Base-by-base conservation (phyloP, 192 early-diverging fungal species). In the Gorgonomyces haynaldii region DNA sequence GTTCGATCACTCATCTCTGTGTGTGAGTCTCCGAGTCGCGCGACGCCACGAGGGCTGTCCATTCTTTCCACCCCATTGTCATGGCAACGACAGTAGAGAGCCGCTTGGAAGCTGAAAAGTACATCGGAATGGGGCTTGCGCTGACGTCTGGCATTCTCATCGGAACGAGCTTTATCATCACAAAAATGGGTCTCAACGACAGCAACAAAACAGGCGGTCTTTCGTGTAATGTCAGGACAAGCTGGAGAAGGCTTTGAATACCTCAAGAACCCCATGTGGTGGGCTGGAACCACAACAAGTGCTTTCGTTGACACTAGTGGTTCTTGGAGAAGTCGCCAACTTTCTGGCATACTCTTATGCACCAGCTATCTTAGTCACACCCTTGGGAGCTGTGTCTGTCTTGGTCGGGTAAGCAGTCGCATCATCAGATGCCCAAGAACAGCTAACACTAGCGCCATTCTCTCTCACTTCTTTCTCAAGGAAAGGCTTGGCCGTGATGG, bases 271-370 rank as follows among this genome's bases (percentile, higher is more conserved):
- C 71, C 72, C 50, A 79, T 84, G 30, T 95, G 91, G 91, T 92
- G 89, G 81, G 64, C 72, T 23, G 91, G 91, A 42, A 91, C 89
- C 79, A 45, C 66, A 17, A 85, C 83, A 56, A 81, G 76, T 81
- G 69, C 47, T 6, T 50, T 54, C 27, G 27, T 27, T 31, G 42
- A 37, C 21, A 25, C 1, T 35, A 88, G 86, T 96, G 92, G 81
- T 82, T 4, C 55, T 89, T 24, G 92, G 92, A 45, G 92, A 96
- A 69, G 67, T 88, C 48, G 85, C 86, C 46, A 97, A 97, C 67
- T 94, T 97, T 72, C 72, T 85, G 1, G 93, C 92, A 9, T 96
- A 96, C 58, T 83, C 86, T 27, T 96, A 87, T 78, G 90, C 89
- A 34, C 92, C 92, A 4, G 89, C 92, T 30, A 91, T 96, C 59